A percentile compares a stretch with the other conserved stretches of the same genome.
Evolutionary conservation across 108 stramenopile species (phyloP).

Genomic region (Skeletonema menzelii): DNA sequence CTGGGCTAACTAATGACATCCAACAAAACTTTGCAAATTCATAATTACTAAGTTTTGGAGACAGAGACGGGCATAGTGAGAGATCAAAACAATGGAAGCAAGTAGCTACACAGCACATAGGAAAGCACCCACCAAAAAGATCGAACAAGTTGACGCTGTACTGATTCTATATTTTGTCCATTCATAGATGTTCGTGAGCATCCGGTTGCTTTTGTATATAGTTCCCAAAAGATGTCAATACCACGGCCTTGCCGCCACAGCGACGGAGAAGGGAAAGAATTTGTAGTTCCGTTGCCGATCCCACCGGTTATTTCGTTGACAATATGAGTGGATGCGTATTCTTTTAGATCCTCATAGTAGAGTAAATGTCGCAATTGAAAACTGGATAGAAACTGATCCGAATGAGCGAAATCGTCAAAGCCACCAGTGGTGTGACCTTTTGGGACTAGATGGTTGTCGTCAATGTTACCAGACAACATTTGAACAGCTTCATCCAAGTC

Average conservation of each 20-base stretch:
- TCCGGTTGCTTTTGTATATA: slow-evolving; percentile 27
- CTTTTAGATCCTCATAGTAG: slow-evolving; percentile 8
- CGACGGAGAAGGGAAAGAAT: slow-evolving; percentile 10
- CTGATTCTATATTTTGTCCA: slow-evolving; percentile 18
- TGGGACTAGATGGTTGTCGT: slow-evolving; percentile 21
- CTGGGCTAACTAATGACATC: slow-evolving; percentile 39
- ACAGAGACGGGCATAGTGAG: not conserved
- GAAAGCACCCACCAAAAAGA: not conserved
- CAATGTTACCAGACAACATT: slow-evolving; percentile 16
- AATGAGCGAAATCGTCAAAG: not conserved
- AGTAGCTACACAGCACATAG: not conserved
- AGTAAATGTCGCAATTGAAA: not conserved
- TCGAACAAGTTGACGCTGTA: slow-evolving; percentile 14
- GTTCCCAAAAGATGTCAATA: slow-evolving; percentile 35
- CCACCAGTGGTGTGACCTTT: not conserved
- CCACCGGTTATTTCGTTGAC: slow-evolving; percentile 9
- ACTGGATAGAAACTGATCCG: slow-evolving; percentile 17
- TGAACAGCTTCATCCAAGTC: slow-evolving; percentile 17
- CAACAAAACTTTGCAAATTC: slow-evolving; percentile 42
- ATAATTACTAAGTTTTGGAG: slow-evolving; percentile 18
- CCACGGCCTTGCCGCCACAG: slow-evolving; percentile 30
- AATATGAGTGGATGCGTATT: slow-evolving; percentile 1
- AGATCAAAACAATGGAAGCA: not conserved
- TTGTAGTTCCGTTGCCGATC: not conserved
- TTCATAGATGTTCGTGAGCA: slow-evolving; percentile 13